phyloP scores from a whole-genome alignment of 306 rosid species.

The Fragaria iinumae region DNA sequence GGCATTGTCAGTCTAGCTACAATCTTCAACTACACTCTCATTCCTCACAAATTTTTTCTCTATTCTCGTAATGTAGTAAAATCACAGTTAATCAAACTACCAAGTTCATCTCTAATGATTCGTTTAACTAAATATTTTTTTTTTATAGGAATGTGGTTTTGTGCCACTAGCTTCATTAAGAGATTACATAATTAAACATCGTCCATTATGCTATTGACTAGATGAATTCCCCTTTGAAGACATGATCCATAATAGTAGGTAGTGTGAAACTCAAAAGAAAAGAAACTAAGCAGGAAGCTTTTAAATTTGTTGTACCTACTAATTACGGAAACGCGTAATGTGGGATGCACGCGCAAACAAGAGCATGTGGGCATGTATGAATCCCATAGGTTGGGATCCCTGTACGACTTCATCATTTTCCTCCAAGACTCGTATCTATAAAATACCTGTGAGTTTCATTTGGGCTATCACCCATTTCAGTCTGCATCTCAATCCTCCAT shows the following conservation, averaged over 20 bases:
- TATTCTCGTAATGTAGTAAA: too few species aligned
- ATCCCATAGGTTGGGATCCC: too few species aligned
- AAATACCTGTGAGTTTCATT: conserved; percentile 18
- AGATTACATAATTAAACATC: background rate
- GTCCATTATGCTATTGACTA: background rate
- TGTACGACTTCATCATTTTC: background rate
- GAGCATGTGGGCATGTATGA: background rate
- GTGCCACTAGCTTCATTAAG: background rate
- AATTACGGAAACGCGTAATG: background rate
- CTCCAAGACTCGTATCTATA: conserved; percentile 22
- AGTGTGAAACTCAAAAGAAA: background rate
- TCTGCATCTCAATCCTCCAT: conserved; percentile 3
- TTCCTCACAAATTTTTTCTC: too few species aligned
- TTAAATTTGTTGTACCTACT: too few species aligned
- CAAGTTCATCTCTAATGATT: too few species aligned
- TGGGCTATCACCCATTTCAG: conserved; percentile 14
- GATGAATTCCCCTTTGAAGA: background rate
- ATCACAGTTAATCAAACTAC: too few species aligned
- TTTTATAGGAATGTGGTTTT: too few species aligned
- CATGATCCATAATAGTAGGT: background rate
- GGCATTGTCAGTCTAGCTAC: too few species aligned
- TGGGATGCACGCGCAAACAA: conserved; percentile 9
- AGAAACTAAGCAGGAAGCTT: too few species aligned
- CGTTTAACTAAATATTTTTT: too few species aligned
- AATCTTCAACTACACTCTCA: too few species aligned